A percentile compares a stretch with the other conserved stretches of the same genome.
These are phyloP conservation scores for Cordyceps tenuipes DNA, from an alignment of 2,329 filamentous ascomycete genomes.

Conservation along the genomic window DNA sequence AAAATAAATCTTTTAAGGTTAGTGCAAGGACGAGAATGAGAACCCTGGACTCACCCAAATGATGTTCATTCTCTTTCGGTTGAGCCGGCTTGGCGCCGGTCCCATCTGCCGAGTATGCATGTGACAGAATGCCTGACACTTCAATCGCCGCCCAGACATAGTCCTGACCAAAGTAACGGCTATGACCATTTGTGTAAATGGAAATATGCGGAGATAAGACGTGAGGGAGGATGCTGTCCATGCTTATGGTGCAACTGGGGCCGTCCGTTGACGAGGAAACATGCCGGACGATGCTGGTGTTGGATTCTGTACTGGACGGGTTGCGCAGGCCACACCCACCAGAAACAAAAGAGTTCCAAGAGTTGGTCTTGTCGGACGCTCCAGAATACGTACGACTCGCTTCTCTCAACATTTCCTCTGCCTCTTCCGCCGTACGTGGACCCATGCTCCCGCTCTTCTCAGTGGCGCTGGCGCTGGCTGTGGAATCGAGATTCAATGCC, in stretches of 20 bases:
- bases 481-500: neutral
- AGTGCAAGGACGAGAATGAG: neutral
- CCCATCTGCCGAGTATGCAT: constrained; percentile 10
- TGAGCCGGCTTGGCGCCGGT: neutral
- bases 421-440: neutral
- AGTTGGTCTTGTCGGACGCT: neutral
- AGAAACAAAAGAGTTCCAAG: constrained; percentile 11
- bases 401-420: constrained; percentile 3
- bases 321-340: neutral
- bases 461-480: too few species aligned
- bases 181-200: constrained; percentile 10
- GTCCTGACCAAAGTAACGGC: constrained; percentile 10
- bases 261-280: neutral
- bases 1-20: constrained; percentile 22
- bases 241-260: neutral
- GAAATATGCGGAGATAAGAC: constrained; percentile 14
- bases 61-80: constrained; percentile 5
- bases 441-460: neutral
- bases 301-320: neutral
- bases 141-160: constrained; percentile 15
- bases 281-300: neutral
- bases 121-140: constrained; percentile 15
- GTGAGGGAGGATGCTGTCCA: constrained; percentile 10
- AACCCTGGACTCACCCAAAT: neutral
- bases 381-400: constrained; percentile 8